Percentiles rank a stretch among this genome's conserved stretches.
phyloP scores from a whole-genome alignment of 345 rosid genomes.

The Gossypium longicalyx region DNA sequence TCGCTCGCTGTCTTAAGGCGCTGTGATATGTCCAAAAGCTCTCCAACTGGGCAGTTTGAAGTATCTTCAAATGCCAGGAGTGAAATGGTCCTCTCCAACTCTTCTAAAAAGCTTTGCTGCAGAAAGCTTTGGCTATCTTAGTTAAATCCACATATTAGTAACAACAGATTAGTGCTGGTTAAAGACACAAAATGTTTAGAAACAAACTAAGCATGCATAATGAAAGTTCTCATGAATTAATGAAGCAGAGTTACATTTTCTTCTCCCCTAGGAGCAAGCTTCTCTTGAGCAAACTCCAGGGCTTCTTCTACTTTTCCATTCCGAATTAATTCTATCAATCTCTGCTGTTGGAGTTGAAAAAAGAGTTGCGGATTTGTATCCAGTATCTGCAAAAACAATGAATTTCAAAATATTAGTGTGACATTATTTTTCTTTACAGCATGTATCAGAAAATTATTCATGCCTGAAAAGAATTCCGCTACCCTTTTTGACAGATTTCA shows the following conservation, averaged over 20 bases:
- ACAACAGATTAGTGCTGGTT: neutral
- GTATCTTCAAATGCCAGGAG: slow-evolving; percentile 88
- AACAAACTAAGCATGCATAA: slow-evolving; percentile 12
- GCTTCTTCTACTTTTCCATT: slow-evolving; percentile 90
- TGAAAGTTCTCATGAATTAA: neutral
- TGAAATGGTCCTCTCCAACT: slow-evolving; percentile 90
- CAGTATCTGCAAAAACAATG: slow-evolving; percentile 50
- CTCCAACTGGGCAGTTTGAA: slow-evolving; percentile 79
- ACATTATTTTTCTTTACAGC: neutral
- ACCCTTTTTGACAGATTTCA: neutral
- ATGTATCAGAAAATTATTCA: neutral
- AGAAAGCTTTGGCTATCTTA: neutral
- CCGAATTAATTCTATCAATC: slow-evolving; percentile 88
- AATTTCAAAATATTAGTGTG: slow-evolving; percentile 23
- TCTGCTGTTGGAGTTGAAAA: slow-evolving; percentile 98
- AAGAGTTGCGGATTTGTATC: slow-evolving; percentile 90
- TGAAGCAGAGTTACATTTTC: slow-evolving; percentile 56
- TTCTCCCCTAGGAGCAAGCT: slow-evolving; percentile 97
- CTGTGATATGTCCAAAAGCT: slow-evolving; percentile 81
- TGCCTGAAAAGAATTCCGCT: neutral
- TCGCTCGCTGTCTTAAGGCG: slow-evolving; percentile 94
- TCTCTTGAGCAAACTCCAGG: slow-evolving; percentile 97
- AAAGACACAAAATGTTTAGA: neutral
- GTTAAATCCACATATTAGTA: neutral
- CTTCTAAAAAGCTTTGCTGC: slow-evolving; percentile 83